phyloP scores from a whole-genome alignment of 192 early-diverging fungal species.

The Coemansia sp. region DNA sequence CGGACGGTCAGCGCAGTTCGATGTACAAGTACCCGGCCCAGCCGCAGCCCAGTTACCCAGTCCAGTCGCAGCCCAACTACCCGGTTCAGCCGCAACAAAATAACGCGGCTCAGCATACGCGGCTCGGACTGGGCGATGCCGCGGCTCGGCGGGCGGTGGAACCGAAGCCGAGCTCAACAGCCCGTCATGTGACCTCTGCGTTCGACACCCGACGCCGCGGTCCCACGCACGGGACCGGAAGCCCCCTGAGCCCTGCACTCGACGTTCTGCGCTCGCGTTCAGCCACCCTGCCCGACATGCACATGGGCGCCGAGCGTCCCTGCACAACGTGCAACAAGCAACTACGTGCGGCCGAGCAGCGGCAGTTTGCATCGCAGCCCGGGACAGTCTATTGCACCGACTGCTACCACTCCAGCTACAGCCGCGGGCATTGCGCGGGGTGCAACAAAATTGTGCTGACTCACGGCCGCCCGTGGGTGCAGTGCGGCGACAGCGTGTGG shows the following conservation, averaged over 20 bases:
- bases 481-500: slow-evolving; percentile 49
- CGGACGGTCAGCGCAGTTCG: background rate
- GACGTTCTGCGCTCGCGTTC: slow-evolving; percentile 34
- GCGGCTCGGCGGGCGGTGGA: background rate
- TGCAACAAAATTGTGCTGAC: slow-evolving; percentile 52
- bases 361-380: slow-evolving; percentile 50
- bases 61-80: too few relatives aligned
- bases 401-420: slow-evolving; percentile 54
- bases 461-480: slow-evolving; percentile 53
- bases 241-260: slow-evolving; percentile 9
- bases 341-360: slow-evolving; percentile 41
- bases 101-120: background rate
- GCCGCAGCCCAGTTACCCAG: too few relatives aligned
- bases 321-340: slow-evolving; percentile 36
- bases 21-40: background rate
- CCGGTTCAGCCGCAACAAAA: too few relatives aligned
- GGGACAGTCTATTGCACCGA: slow-evolving; percentile 45
- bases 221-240: slow-evolving; percentile 5
- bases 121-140: background rate
- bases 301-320: slow-evolving; percentile 7
- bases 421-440: slow-evolving; percentile 45
- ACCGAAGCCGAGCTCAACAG: background rate
- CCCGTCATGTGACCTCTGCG: slow-evolving; percentile 22
- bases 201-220: slow-evolving; percentile 21
- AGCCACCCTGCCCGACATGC: slow-evolving; percentile 38